Percentiles rank a stretch among this genome's conserved stretches.
phyloP scores from a whole-genome alignment of 2,329 filamentous ascomycete species.

The Fusarium succisae region DNA sequence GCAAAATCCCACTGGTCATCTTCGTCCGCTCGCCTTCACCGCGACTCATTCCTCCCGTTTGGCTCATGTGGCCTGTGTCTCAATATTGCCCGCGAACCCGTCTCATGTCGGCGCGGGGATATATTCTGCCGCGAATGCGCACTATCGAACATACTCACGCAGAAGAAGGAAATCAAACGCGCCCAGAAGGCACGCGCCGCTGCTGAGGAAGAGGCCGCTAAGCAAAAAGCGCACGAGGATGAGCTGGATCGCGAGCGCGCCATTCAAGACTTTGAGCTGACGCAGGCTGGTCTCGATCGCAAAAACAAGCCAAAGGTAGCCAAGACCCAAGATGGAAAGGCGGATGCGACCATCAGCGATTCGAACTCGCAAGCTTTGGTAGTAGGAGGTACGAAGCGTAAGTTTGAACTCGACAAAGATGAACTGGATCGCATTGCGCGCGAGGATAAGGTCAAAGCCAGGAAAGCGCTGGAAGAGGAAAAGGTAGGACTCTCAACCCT shows the following conservation, averaged over 20 bases:
- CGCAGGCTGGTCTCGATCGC: constrained; percentile 74
- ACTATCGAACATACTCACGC: constrained; percentile 86
- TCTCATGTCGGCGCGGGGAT: constrained; percentile 85
- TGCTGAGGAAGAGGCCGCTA: constrained; percentile 68
- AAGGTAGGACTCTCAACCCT: constrained; percentile 58
- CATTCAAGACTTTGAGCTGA: constrained; percentile 83
- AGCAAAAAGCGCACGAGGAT: constrained; percentile 68
- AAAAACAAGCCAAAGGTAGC: constrained; percentile 51
- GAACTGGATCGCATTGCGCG: constrained; percentile 76
- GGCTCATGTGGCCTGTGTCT: constrained; percentile 90
- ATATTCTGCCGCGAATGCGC: constrained; percentile 97
- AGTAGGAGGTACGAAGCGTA: constrained; percentile 66
- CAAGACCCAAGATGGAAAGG: constrained; percentile 44
- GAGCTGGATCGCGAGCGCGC: constrained; percentile 76
- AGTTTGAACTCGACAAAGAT: constrained; percentile 78
- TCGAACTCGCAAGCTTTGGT: constrained; percentile 15
- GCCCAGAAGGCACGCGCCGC: constrained; percentile 72
- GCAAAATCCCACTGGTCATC: constrained; percentile 85
- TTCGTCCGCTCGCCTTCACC: constrained; percentile 82
- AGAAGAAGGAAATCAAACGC: constrained; percentile 91
- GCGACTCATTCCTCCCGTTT: constrained; percentile 93
- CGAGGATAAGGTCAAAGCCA: constrained; percentile 75
- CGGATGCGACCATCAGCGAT: not conserved
- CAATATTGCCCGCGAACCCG: constrained; percentile 80
- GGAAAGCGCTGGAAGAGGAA: constrained; percentile 76